Conservation (phyloP, 2,329 filamentous ascomycete genomes). For the Daldinia eschscholtzii region DNA sequence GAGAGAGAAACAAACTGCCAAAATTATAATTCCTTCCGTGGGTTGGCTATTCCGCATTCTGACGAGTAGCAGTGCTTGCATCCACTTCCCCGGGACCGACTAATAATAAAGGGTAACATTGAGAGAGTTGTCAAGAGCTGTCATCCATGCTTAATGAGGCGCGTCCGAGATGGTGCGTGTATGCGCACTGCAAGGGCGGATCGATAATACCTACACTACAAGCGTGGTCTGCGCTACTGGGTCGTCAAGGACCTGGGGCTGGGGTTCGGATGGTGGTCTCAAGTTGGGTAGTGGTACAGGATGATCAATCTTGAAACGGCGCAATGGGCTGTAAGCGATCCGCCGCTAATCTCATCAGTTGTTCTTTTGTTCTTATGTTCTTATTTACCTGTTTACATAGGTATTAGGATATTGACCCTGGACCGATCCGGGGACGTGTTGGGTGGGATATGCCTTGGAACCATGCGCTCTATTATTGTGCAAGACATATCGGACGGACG, state of each 20-base stretch:
- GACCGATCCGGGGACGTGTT: constrained; percentile 8
- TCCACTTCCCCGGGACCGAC: constrained; percentile 36
- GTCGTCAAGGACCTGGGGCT: constrained; percentile 17
- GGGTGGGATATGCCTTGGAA: constrained; percentile 16
- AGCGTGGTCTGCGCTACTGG: constrained; percentile 18
- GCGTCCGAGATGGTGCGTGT: constrained; percentile 29
- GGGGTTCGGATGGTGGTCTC: constrained; percentile 28
- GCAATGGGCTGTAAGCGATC: constrained; percentile 41
- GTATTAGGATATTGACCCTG: constrained; percentile 25
- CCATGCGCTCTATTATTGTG: constrained; percentile 1
- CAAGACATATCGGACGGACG: constrained; percentile 17
- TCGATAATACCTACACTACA: constrained; percentile 26
- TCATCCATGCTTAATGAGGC: constrained; percentile 31
- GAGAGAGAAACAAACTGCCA: constrained; percentile 32
- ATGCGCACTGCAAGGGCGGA: constrained; percentile 31
- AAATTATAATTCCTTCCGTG: constrained; percentile 23
- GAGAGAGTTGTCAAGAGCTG: constrained; percentile 25
- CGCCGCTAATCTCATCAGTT: constrained; percentile 42
- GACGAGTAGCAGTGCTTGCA: constrained; percentile 13
- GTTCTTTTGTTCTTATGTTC: constrained; percentile 17
- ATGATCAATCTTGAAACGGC: constrained; percentile 43
- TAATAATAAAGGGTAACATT: constrained; percentile 26
- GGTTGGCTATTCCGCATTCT: constrained; percentile 24
- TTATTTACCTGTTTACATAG: too few species aligned
- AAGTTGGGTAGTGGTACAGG: constrained; percentile 34